A percentile compares a stretch with the other conserved stretches of the same genome.
Conservation (phyloP, 305 asterid genomes). For the Caryopteris hybrid region DNA sequence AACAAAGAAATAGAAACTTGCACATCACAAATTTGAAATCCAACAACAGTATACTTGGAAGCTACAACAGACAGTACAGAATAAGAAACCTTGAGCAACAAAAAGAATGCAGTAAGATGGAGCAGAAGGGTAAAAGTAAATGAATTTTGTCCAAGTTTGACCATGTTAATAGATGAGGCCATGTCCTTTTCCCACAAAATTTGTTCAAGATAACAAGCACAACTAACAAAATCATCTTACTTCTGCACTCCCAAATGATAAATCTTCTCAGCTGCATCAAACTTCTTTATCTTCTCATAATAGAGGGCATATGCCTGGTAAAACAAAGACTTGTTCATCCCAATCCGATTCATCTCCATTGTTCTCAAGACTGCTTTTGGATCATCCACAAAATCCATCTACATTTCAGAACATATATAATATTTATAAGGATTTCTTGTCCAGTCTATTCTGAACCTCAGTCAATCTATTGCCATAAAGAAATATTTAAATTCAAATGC, state of each 20-base stretch:
- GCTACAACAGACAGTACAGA: not conserved
- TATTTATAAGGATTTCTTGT: not conserved
- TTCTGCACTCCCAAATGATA: slow-evolving; percentile 76
- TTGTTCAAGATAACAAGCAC: not conserved
- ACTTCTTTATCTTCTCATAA: slow-evolving; percentile 79
- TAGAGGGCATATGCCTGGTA: slow-evolving; percentile 89
- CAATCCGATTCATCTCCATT: slow-evolving; percentile 70
- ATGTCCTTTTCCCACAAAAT: not conserved
- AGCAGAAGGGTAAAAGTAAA: not conserved
- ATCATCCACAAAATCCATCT: slow-evolving; percentile 90
- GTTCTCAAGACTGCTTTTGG: slow-evolving; percentile 60
- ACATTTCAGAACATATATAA: slow-evolving; percentile 11
- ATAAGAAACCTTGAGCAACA: not conserved
- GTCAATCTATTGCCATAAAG: not conserved
- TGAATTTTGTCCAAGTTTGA: not conserved
- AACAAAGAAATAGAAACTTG: not conserved
- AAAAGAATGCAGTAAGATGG: not conserved
- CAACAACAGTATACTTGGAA: not conserved
- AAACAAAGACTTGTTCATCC: slow-evolving; percentile 68
- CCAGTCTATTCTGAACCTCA: not conserved
- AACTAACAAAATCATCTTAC: slow-evolving; percentile 40
- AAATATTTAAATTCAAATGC: not conserved
- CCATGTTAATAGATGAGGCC: not conserved
- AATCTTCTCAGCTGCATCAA: slow-evolving; percentile 76
- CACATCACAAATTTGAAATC: slow-evolving; percentile 4